These are phyloP conservation scores for Aspergillus neoniger DNA, from an alignment of 2,329 filamentous ascomycete genomes.

Conservation along the genomic window DNA sequence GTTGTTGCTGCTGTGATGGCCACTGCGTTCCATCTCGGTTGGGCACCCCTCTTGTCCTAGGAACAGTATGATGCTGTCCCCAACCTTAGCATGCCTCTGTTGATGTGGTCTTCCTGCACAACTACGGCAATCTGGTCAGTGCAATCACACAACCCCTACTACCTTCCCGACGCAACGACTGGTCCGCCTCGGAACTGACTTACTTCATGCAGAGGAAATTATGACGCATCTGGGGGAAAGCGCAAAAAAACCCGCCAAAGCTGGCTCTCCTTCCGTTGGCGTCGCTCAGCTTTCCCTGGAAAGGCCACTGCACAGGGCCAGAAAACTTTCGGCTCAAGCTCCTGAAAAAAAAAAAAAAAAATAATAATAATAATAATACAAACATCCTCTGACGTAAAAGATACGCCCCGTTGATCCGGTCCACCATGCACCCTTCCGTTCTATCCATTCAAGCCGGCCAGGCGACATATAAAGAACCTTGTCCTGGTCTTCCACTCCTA, in stretches of 20 bases:
- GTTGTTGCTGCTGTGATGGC: not conserved
- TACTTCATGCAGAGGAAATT: slow-evolving; percentile 20
- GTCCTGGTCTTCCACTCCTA: not conserved
- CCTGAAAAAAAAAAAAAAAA: too few species aligned
- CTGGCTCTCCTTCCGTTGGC: too few species aligned
- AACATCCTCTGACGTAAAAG: slow-evolving; percentile 5
- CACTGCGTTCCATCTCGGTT: not conserved
- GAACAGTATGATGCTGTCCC: not conserved
- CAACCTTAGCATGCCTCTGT: not conserved
- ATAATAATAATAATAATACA: not conserved
- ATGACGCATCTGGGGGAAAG: slow-evolving; percentile 35
- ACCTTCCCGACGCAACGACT: not conserved
- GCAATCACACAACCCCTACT: not conserved
- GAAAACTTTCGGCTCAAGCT: not conserved
- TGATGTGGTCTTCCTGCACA: not conserved
- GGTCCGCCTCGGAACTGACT: slow-evolving; percentile 6
- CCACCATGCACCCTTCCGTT: not conserved
- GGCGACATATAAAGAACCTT: slow-evolving; percentile 1
- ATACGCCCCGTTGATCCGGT: not conserved
- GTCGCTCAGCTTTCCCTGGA: not conserved
- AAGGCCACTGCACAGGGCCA: too few species aligned
- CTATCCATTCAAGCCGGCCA: not conserved
- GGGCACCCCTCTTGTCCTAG: not conserved
- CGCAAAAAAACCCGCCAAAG: too few species aligned
- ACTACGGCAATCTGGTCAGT: too few species aligned